A percentile compares a stretch with the other conserved stretches of the same genome.
phyloP scores from a whole-genome alignment of 768 basidiomycete genomes.

The Phlegmacium glaucopus region DNA sequence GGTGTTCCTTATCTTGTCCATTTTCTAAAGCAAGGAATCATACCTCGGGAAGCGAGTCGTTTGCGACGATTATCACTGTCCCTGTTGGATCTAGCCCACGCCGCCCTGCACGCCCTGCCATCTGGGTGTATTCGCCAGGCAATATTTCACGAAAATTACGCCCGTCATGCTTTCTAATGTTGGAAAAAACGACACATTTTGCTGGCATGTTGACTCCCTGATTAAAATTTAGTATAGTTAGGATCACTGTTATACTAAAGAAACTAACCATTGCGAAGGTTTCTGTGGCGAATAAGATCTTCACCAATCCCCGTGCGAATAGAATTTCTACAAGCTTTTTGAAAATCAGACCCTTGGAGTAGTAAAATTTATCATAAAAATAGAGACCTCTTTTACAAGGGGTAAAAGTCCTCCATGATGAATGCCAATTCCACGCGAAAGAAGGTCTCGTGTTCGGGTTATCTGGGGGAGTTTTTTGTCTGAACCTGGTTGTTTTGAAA shows the following conservation, averaged over 20 bases:
- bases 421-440: conserved; percentile 92
- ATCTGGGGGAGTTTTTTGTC: conserved; percentile 95
- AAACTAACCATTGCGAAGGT: conserved; percentile 95
- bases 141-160: conserved; percentile 85
- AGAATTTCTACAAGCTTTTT: conserved; percentile 89
- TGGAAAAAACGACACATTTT: conserved; percentile 94
- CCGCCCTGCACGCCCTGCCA: conserved; percentile 97
- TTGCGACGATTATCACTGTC: conserved; percentile 87
- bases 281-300: conserved; percentile 96
- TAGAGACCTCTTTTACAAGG: conserved; percentile 88
- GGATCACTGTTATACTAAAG: not conserved
- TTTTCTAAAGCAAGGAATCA: not conserved
- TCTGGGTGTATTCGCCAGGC: conserved; percentile 95
- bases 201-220: conserved; percentile 99
- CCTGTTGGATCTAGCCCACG: conserved; percentile 94
- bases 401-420: conserved; percentile 97
- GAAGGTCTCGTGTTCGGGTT: conserved; percentile 79
- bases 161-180: conserved; percentile 94
- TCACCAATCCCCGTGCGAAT: conserved; percentile 93
- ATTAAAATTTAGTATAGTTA: conserved; percentile 4
- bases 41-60: conserved; percentile 86
- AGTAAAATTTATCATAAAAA: not conserved
- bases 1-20: not conserved
- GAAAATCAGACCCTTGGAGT: conserved; percentile 7
- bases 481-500: conserved; percentile 49